Evolutionary conservation across 225 moss, liverwort and hornwort genomes (phyloP), one percentile per base, ranked within the genome.

Genomic region (Marchantia paleacea): DNA sequence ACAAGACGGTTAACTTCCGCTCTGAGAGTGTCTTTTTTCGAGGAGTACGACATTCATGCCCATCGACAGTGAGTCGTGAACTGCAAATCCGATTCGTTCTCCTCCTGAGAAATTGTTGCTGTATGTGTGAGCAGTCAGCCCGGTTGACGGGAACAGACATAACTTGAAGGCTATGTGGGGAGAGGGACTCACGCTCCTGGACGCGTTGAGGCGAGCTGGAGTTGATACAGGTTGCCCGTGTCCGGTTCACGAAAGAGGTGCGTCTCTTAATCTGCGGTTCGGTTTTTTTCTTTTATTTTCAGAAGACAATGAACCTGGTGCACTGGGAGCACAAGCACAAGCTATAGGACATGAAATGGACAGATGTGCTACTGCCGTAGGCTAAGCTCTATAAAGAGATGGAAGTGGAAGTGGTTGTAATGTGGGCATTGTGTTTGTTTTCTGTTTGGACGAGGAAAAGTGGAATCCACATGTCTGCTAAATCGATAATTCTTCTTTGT

Each of bases 191-290:
- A 79, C 79, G 15, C 55, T 79, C 7, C 55, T 79, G 22, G 69
- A 79, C 55, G 79, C 55, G 6, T 57, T 79, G 30, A 79, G 69
- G 70, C 79, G 70, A 69, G 69, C 53, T 70, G 79, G 79, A 10
- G 79, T 79, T 20, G 69, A 79, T 39, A 71, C 70, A 69, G 79
- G 79, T 14, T 79, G 79, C 55, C 79, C 79, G 9, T 79, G 79
- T n/a, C 53, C 15, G 7, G 54, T 58, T 39, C 65, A 66, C 49
- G 78, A 68, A 25, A 68, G 78, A 68, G 78, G 78, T 79, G 68
- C 74, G n/a, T n/a, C n/a, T n/a, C n/a, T n/a, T n/a, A n/a, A n/a
- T n/a, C n/a, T n/a, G n/a, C n/a, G 48, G 8, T 14, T 58, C 8
- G 2, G 15, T 53, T 11, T 22, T 20, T 73, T 52, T 51, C 39